Percentiles rank a stretch among this genome's conserved stretches.
Evolutionary conservation across 495 filamentous ascomycete genomes (phyloP).

Genomic region (Usnea hakonensis): DNA sequence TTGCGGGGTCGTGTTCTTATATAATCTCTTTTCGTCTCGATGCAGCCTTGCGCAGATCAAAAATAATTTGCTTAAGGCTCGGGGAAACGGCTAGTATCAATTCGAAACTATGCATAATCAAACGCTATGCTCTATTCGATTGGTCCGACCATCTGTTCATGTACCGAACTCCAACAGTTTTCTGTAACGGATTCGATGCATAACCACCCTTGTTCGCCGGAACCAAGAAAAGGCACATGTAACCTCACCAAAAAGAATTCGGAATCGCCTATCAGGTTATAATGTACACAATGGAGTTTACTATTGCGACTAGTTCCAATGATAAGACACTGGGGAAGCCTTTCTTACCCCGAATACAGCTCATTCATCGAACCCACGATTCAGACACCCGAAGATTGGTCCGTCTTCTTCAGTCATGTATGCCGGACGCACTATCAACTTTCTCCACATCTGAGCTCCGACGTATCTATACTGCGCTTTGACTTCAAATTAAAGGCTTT

Average conservation of each 20-base stretch:
- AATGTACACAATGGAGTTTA: too few species aligned
- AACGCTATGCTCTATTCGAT: slow-evolving; percentile 4
- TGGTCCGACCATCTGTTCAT: neutral
- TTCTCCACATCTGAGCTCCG: too few species aligned
- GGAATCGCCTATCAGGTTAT: too few species aligned
- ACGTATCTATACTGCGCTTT: too few species aligned
- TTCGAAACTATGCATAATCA: slow-evolving; percentile 3
- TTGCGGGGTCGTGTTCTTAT: slow-evolving; percentile 1
- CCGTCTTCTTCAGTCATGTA: too few species aligned
- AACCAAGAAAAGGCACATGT: slow-evolving; percentile 1
- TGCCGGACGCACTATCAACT: too few species aligned
- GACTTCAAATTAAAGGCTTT: too few species aligned
- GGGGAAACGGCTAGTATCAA: slow-evolving; percentile 5
- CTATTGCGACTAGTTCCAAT: too few species aligned
- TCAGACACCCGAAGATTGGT: too few species aligned
- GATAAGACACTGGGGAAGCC: too few species aligned
- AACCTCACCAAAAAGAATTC: neutral
- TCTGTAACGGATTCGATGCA: neutral
- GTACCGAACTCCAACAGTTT: slow-evolving; percentile 1
- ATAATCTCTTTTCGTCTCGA: slow-evolving; percentile 1
- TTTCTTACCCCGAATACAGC: too few species aligned
- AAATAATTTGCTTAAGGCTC: neutral
- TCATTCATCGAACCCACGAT: too few species aligned
- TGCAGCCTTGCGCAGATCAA: slow-evolving; percentile 1
- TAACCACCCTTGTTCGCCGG: neutral